A percentile compares a stretch with the other conserved stretches of the same genome.
Conservation (phyloP, 2,329 filamentous ascomycete genomes). For the Aspergillus chevalieri region DNA sequence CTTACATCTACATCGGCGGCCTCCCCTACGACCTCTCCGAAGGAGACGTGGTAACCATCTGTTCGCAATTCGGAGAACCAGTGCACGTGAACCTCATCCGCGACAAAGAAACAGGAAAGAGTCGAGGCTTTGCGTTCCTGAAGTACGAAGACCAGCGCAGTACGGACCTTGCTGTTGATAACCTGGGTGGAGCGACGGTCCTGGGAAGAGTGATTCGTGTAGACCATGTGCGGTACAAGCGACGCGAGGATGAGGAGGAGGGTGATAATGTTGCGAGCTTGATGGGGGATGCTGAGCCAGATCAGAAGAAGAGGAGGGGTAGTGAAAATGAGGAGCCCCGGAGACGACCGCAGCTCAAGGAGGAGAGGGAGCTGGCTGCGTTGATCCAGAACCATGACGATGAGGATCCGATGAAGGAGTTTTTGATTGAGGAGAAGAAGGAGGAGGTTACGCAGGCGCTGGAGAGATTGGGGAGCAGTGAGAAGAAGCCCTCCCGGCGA, state of each 20-base stretch:
- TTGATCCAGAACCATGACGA: conserved; percentile 79
- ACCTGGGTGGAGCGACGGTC: conserved; percentile 79
- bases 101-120: conserved; percentile 95
- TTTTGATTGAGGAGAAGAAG: conserved; percentile 82
- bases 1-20: conserved; percentile 93
- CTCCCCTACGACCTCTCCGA: conserved; percentile 88
- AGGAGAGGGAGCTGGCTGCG: conserved; percentile 72
- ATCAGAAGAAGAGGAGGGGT: conserved; percentile 23
- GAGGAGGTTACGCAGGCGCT: conserved; percentile 73
- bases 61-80: conserved; percentile 94
- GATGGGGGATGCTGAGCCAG: conserved; percentile 43
- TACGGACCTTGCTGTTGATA: conserved; percentile 92
- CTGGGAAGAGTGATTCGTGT: conserved; percentile 75
- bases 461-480: conserved; percentile 47
- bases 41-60: conserved; percentile 92
- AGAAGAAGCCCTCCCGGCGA: conserved; percentile 36
- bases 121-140: conserved; percentile 87
- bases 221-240: conserved; percentile 89
- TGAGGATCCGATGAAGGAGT: conserved; percentile 95
- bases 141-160: conserved; percentile 98
- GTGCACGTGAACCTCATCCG: conserved; percentile 86
- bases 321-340: conserved; percentile 36
- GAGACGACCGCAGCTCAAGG: conserved; percentile 62
- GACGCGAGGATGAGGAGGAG: conserved; percentile 62
- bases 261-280: conserved; percentile 44